Base-by-base conservation (phyloP, 805 yeast genomes). In the Myxozyma sirexii region DNA sequence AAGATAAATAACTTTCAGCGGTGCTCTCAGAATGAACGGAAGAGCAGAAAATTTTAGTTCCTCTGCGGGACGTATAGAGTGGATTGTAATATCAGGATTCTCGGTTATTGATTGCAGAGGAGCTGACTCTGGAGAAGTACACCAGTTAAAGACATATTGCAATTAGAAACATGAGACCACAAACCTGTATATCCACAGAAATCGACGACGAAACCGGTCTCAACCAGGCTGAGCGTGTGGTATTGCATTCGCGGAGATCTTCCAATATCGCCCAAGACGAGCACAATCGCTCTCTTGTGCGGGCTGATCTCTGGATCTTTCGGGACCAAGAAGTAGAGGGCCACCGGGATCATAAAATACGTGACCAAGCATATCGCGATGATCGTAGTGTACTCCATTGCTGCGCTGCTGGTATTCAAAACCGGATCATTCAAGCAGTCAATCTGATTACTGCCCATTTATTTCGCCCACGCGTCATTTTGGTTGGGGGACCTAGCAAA, bases 231-330 rank as follows among this genome's bases (percentile, higher is more conserved):
- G 58, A 79, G 75, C 0, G 96, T 96, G 71, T 94, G 99, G 74
- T 93, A 88, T 66, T 86, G 81, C 88, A 93, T 94, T 60, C 99
- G 79, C 5, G 99, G 99, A 0, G 97, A 92, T 70, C 91, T 96
- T 13, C 97, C 97, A 55, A 94, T 71, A 70, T 93, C 98, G 1
- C 99, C 99, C 19, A 94, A 76, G 1, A 94, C 99, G 63, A 90
- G 80, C 19, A 94, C 84, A 8, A 88, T 80, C 4, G 90, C 84
- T 54, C 90, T 81, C 63, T 79, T 83, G 23, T 62, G 51, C 19
- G 59, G 43, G 17, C 43, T 38, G 47, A 62, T 39, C 45, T 43
- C 47, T 21, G 66, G 66, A 51, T 62, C 65, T 35, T 42, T 42
- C 15, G 66, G 66, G 12, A 60, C 27, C 38, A 62, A 27, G 38